These are phyloP conservation scores for Chaetomium sp. DNA, from an alignment of 2,329 filamentous ascomycete genomes.

Conservation along the genomic window DNA sequence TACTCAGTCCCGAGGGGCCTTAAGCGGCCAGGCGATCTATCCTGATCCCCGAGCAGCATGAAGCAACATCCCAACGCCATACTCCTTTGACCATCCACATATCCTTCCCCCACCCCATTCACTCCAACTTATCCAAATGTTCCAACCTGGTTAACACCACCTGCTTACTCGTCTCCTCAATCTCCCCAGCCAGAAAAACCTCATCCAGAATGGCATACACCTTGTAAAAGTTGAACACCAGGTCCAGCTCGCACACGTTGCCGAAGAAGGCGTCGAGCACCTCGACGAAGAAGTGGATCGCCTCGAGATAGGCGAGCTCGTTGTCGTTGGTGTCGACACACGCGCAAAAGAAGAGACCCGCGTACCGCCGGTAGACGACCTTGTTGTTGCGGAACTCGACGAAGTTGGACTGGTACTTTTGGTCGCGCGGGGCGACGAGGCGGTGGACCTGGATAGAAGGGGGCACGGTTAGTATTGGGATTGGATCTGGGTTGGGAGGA, in stretches of 20 bases:
- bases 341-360: slow-evolving; percentile 97
- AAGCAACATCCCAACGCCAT: too few relatives aligned
- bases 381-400: slow-evolving; percentile 95
- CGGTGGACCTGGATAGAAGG: slow-evolving; percentile 66
- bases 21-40: too few relatives aligned
- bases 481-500: not conserved
- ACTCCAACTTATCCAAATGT: slow-evolving; percentile 95
- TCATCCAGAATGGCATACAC: slow-evolving; percentile 98
- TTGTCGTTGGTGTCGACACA: slow-evolving; percentile 99
- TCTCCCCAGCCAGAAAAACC: slow-evolving; percentile 95
- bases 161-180: slow-evolving; percentile 98
- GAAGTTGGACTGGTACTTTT: slow-evolving; percentile 99
- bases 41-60: too few relatives aligned
- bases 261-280: slow-evolving; percentile 98
- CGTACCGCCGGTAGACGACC: slow-evolving; percentile 95
- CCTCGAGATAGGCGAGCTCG: slow-evolving; percentile 92
- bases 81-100: too few relatives aligned
- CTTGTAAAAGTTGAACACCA: slow-evolving; percentile 76
- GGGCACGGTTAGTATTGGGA: too few relatives aligned
- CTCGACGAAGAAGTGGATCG: slow-evolving; percentile 99
- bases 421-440: slow-evolving; percentile 92
- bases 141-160: slow-evolving; percentile 91
- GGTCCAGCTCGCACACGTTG: slow-evolving; percentile 95
- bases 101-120: slow-evolving; percentile 21
- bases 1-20: too few relatives aligned